phyloP scores from a whole-genome alignment of 805 yeast genomes.

The Candida taoyuanica region DNA sequence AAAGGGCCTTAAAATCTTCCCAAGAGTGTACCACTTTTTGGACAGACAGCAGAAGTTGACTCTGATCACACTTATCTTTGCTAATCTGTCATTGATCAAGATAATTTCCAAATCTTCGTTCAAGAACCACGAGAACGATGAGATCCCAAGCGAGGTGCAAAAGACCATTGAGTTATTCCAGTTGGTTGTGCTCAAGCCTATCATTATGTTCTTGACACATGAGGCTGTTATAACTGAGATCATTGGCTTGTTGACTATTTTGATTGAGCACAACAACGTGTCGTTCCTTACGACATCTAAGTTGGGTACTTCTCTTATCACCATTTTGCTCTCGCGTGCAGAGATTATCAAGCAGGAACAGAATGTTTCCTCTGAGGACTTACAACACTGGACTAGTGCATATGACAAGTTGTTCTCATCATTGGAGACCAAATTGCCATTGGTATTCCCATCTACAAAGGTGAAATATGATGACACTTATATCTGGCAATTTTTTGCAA shows the following conservation, averaged over 20 bases:
- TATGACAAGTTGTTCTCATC: constrained; percentile 79
- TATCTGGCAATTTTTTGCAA: constrained; percentile 96
- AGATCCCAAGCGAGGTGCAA: constrained; percentile 47
- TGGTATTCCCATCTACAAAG: constrained; percentile 73
- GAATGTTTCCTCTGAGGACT: constrained; percentile 37
- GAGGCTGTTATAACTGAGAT: constrained; percentile 79
- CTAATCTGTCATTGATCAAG: constrained; percentile 72
- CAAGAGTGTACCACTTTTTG: constrained; percentile 82
- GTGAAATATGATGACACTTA: constrained; percentile 39
- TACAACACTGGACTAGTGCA: constrained; percentile 63
- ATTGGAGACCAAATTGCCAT: constrained; percentile 69
- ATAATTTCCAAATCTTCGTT: constrained; percentile 78
- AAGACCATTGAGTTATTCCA: constrained; percentile 75
- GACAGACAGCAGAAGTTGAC: constrained; percentile 72
- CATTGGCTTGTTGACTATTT: constrained; percentile 64
- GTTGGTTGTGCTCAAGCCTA: constrained; percentile 72
- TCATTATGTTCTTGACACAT: constrained; percentile 72
- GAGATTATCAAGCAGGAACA: constrained; percentile 88
- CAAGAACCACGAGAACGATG: constrained; percentile 50
- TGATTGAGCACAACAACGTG: constrained; percentile 67
- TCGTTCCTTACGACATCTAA: constrained; percentile 52
- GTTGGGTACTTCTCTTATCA: constrained; percentile 80
- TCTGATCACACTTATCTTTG: constrained; percentile 70
- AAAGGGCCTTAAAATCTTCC: constrained; percentile 85
- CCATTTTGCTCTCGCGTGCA: constrained; percentile 87